These are phyloP conservation scores for Nicotiana benthamiana DNA, from an alignment of 257 asterid species.

Conservation along the genomic window DNA sequence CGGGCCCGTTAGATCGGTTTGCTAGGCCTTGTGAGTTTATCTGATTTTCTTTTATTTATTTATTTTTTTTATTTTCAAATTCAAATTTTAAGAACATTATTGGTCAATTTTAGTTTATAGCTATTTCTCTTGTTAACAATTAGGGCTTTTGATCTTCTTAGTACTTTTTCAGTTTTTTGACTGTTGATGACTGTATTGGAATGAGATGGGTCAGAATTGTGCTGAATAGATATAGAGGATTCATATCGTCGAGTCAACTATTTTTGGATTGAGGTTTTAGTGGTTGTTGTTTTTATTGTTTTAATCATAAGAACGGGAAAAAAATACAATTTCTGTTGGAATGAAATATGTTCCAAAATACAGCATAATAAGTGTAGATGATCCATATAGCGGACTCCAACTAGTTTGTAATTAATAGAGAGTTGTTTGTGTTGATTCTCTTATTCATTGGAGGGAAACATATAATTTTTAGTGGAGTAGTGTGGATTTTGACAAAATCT, in stretches of 20 bases:
- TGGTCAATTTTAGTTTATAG: neutral
- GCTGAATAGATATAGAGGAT: neutral
- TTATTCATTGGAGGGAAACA: neutral
- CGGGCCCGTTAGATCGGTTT: conserved; percentile 91
- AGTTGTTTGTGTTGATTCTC: neutral
- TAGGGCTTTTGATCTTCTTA: conserved; percentile 3
- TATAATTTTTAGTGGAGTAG: too few species aligned
- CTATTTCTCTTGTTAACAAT: neutral
- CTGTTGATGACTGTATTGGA: neutral
- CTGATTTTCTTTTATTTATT: neutral
- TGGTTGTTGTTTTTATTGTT: neutral
- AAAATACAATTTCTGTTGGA: neutral
- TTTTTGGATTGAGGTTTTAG: neutral
- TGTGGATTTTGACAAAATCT: too few species aligned
- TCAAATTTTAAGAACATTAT: neutral
- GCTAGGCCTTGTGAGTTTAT: conserved; percentile 75
- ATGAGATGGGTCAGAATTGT: neutral
- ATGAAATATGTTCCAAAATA: neutral
- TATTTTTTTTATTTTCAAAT: too few species aligned
- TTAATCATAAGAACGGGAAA: neutral
- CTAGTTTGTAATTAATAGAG: neutral
- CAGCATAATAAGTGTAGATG: neutral
- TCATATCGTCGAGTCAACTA: neutral
- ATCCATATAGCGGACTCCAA: neutral
- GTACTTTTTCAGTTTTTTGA: neutral